Evolutionary conservation across 768 basidiomycete species (phyloP).

Genomic region (Tylopilus felleus): DNA sequence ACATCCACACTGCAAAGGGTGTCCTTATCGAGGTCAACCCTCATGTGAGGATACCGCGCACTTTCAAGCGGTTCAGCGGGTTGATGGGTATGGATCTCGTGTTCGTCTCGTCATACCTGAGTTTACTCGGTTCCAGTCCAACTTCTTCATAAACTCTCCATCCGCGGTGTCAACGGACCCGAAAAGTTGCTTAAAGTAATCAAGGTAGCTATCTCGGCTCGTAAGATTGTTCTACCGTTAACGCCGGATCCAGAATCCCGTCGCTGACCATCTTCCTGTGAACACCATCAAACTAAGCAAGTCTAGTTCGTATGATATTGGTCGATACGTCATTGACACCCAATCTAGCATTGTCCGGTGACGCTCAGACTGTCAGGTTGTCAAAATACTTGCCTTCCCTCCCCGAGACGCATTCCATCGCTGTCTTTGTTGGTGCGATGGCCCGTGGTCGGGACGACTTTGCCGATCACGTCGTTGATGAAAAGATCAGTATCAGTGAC

Average conservation of each 20-base stretch:
- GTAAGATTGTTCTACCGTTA: neutral
- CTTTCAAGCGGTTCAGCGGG: slow-evolving; percentile 97
- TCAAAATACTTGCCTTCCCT: slow-evolving; percentile 82
- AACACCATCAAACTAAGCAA: slow-evolving; percentile 95
- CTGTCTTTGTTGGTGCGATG: slow-evolving; percentile 98
- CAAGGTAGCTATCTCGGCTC: slow-evolving; percentile 53
- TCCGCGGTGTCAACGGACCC: slow-evolving; percentile 92
- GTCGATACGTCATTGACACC: slow-evolving; percentile 4
- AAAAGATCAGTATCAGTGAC: slow-evolving; percentile 95
- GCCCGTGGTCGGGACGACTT: slow-evolving; percentile 95
- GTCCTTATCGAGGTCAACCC: slow-evolving; percentile 98
- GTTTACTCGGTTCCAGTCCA: slow-evolving; percentile 59
- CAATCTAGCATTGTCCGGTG: slow-evolving; percentile 79
- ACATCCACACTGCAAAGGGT: slow-evolving; percentile 95
- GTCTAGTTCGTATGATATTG: slow-evolving; percentile 30
- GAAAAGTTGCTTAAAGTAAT: slow-evolving; percentile 97
- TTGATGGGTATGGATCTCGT: slow-evolving; percentile 77
- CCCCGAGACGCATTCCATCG: slow-evolving; percentile 84
- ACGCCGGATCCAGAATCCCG: slow-evolving; percentile 66
- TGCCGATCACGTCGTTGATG: slow-evolving; percentile 90
- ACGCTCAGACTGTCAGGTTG: slow-evolving; percentile 76
- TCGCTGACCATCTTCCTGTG: slow-evolving; percentile 89
- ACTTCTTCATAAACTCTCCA: slow-evolving; percentile 92
- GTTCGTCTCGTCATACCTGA: neutral
- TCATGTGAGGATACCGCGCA: slow-evolving; percentile 93